Percentiles rank a stretch among this genome's conserved stretches.
phyloP scores from a whole-genome alignment of 768 basidiomycete genomes.

The Sutorius australiensis region DNA sequence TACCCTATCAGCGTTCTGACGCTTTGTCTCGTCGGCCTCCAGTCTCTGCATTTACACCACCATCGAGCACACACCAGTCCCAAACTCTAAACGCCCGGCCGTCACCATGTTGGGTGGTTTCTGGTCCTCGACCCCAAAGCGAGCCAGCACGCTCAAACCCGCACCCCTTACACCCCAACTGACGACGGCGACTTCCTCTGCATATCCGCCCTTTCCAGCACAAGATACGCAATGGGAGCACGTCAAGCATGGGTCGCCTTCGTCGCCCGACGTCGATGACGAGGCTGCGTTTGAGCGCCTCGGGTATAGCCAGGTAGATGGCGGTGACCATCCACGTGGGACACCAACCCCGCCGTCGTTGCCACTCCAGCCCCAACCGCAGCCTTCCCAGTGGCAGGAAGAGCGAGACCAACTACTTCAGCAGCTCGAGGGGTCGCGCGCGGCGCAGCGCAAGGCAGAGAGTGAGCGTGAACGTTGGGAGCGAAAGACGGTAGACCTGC shows the following conservation, averaged over 20 bases:
- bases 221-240: conserved; percentile 25
- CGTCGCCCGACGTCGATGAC: conserved; percentile 19
- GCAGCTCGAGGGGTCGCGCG: conserved; percentile 13
- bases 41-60: no score
- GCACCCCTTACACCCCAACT: conserved; percentile 23
- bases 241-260: conserved; percentile 11
- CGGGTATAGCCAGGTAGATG: conserved; percentile 21
- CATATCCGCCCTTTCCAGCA: conserved; percentile 3
- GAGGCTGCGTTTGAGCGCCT: conserved; percentile 15
- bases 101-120: neutral
- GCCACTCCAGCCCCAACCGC: no score
- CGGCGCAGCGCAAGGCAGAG: conserved; percentile 15
- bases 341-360: neutral
- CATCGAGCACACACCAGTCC: neutral
- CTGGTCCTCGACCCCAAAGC: conserved; percentile 19
- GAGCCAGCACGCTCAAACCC: conserved; percentile 13
- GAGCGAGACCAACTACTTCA: conserved; percentile 9
- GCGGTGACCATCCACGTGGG: neutral
- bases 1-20: neutral
- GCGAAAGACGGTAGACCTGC: conserved; percentile 18
- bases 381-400: conserved; percentile 3
- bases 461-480: conserved; percentile 21
- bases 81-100: neutral
- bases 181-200: conserved; percentile 10
- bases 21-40: neutral